Evolutionary conservation across 768 basidiomycete genomes (phyloP).

Genomic region (Candolleomyces efflorescens): DNA sequence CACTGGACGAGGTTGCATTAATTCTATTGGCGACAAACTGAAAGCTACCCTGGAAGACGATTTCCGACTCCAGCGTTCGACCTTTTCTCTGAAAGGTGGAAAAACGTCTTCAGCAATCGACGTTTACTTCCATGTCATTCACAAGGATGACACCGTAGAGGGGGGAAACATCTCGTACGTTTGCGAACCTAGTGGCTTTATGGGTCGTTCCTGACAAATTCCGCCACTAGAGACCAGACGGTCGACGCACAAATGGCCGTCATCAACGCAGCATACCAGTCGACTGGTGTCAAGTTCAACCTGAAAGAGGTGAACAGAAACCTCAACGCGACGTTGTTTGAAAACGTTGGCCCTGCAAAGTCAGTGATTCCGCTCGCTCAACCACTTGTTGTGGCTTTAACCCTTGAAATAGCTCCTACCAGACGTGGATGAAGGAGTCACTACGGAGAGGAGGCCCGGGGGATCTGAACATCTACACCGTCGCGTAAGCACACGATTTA

Average conservation of each 20-base stretch:
- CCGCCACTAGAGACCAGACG: slow-evolving; percentile 17
- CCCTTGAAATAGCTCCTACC: slow-evolving; percentile 13
- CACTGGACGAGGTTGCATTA: neutral
- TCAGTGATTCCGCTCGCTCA: neutral
- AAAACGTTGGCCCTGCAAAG: slow-evolving; percentile 11
- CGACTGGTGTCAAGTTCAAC: slow-evolving; percentile 12
- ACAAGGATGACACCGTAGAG: slow-evolving; percentile 21
- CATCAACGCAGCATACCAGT: slow-evolving; percentile 9
- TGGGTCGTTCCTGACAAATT: neutral
- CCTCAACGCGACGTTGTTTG: slow-evolving; percentile 12
- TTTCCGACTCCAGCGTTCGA: neutral
- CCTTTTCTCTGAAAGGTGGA: neutral
- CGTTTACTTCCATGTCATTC: slow-evolving; percentile 30
- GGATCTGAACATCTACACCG: slow-evolving; percentile 39
- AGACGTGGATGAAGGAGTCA: slow-evolving; percentile 33
- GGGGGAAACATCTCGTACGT: slow-evolving; percentile 40
- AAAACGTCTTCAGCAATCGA: slow-evolving; percentile 8
- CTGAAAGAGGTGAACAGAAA: slow-evolving; percentile 8
- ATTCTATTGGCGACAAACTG: neutral
- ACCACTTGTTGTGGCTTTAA: neutral
- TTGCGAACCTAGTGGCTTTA: neutral
- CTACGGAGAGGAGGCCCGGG: slow-evolving; percentile 31
- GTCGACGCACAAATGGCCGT: slow-evolving; percentile 12
- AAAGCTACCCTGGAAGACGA: neutral
- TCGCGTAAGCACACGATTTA: slow-evolving; percentile 20